These are phyloP conservation scores for Sugiyamaella floridensis DNA, from an alignment of 805 yeast genomes.

Conservation along the genomic window DNA sequence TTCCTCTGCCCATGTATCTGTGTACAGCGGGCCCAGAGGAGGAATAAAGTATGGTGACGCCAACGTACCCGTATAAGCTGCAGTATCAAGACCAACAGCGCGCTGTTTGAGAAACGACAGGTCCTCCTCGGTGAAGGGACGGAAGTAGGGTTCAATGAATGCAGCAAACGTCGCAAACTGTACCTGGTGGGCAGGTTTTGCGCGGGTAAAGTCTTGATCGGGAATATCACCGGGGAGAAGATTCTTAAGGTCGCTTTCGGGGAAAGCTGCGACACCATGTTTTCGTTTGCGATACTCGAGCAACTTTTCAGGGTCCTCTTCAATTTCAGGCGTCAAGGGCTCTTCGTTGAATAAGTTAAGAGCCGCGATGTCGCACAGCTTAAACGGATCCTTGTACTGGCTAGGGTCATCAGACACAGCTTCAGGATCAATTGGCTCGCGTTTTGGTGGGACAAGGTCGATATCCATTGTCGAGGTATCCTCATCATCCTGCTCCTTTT, in stretches of 20 bases:
- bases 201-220: slow-evolving; percentile 72
- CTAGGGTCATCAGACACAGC: slow-evolving; percentile 41
- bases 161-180: slow-evolving; percentile 83
- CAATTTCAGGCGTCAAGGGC: slow-evolving; percentile 6
- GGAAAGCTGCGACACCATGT: slow-evolving; percentile 88
- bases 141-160: slow-evolving; percentile 77
- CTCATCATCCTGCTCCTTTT: not conserved
- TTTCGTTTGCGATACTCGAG: slow-evolving; percentile 64
- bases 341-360: slow-evolving; percentile 58
- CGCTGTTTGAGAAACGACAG: slow-evolving; percentile 61
- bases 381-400: slow-evolving; percentile 5
- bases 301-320: slow-evolving; percentile 61
- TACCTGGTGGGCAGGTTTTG: slow-evolving; percentile 84
- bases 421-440: slow-evolving; percentile 67
- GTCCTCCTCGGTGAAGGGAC: slow-evolving; percentile 76
- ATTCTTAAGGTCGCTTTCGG: slow-evolving; percentile 65
- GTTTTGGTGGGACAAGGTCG: slow-evolving; percentile 31
- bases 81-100: slow-evolving; percentile 36
- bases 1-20: slow-evolving; percentile 81
- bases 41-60: slow-evolving; percentile 71
- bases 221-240: slow-evolving; percentile 86
- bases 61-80: slow-evolving; percentile 23
- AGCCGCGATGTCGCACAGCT: slow-evolving; percentile 38
- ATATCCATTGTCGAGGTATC: not conserved
- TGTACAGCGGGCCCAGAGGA: slow-evolving; percentile 73